Evolutionary conservation across 2,329 filamentous ascomycete genomes (phyloP), one percentile per base, ranked within the genome.

Genomic region (Ophidiomyces ophidiicola): DNA sequence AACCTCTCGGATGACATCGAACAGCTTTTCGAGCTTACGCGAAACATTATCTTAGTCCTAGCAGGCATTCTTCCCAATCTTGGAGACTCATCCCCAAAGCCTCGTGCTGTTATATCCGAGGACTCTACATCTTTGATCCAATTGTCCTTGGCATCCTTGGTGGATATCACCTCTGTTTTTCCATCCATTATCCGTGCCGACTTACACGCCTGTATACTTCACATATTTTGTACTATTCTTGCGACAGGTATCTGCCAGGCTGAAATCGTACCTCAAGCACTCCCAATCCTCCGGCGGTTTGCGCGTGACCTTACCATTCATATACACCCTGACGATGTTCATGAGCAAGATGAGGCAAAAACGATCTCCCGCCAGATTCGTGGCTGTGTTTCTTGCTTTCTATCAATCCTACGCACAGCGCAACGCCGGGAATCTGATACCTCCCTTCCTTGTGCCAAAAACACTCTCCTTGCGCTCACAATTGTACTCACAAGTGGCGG

Each of bases 1-100:
- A 81, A 90, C 56, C 67, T 98, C 7, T 93, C 85, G 0, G 90
- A 98, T 53, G 90, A 98, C 55, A 94, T 98, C 46, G 90, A 98
- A 55, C 90, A 98, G 61, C 71, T 98, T 0, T 98, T 98, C 53
- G 90, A 98, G 61, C 70, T 98, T 32, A 98, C 90, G 0, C 76
- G 90, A 47, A 94, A 94, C 55, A 94, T 96, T 46, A 88, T 96
- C 11, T 69, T 98, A 6, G 88, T 96, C 1, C 70, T 98, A 19
- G 82, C 86, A 0, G 85, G 87, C 0, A 67, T 94, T 26, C 68
- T 98, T 15, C 90, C 92, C 3, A 92, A 88, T 44, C 56, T 69
- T 10, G 57, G 62, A 6, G 62, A 66, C 36, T 54, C 53, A 34
- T 76, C 72, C 24, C 75, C 72, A 47, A 69, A 71, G 49, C 77